Evolutionary conservation across 2,329 filamentous ascomycete genomes (phyloP).

Genomic region (Ceratocystis cacaofunesta): DNA sequence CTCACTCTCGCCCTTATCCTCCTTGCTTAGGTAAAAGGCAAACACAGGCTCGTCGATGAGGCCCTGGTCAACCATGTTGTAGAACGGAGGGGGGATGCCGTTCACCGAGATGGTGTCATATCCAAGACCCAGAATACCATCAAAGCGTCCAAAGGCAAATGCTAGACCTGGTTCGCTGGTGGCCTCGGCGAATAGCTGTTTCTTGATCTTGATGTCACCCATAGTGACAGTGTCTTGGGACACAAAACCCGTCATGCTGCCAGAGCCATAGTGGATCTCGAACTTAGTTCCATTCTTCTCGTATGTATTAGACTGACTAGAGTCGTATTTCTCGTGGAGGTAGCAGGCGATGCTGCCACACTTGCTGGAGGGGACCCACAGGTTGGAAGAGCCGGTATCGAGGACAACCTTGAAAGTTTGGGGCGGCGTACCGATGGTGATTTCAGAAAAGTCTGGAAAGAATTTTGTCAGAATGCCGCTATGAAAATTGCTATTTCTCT

Average conservation of each 20-base stretch:
- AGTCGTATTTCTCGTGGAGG: conserved; percentile 93
- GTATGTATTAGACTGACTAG: conserved; percentile 73
- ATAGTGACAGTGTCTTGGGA: conserved; percentile 78
- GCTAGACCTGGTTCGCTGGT: conserved; percentile 90
- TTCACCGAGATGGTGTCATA: conserved; percentile 98
- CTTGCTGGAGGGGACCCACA: conserved; percentile 86
- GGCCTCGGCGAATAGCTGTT: conserved; percentile 91
- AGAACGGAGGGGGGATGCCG: conserved; percentile 85
- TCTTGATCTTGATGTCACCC: conserved; percentile 74
- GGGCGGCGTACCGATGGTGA: conserved; percentile 77
- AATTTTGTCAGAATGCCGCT: not conserved
- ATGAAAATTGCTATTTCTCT: too few species aligned
- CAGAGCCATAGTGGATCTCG: conserved; percentile 89
- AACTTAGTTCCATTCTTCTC: conserved; percentile 88
- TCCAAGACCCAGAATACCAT: conserved; percentile 88
- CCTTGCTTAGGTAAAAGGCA: conserved; percentile 75
- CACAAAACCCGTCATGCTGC: conserved; percentile 82
- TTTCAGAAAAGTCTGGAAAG: conserved; percentile 79
- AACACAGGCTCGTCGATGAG: conserved; percentile 87
- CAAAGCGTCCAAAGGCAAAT: conserved; percentile 94
- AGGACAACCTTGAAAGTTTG: conserved; percentile 97
- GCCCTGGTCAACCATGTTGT: conserved; percentile 83
- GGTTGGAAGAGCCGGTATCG: conserved; percentile 95
- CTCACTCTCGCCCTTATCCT: conserved; percentile 61
- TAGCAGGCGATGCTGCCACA: conserved; percentile 97